Evolutionary conservation across 169 alveolate species (phyloP), one percentile per base, ranked within the genome.

Genomic region (Theileria orientalis): DNA sequence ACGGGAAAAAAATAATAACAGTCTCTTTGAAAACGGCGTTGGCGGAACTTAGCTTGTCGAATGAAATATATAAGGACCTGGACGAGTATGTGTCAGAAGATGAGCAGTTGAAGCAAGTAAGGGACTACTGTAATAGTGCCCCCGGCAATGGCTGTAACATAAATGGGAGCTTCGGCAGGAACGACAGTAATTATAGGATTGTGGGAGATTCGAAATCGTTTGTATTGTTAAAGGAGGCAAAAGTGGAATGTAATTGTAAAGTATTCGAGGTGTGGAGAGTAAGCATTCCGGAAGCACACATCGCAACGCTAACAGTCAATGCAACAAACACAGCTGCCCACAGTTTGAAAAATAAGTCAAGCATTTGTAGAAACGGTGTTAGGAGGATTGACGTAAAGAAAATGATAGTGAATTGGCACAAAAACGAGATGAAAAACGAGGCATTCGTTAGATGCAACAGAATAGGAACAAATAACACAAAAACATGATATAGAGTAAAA

Each of bases 401-500:
- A 3, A 33, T 74, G 52, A 40, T 79, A 23, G 51, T 79, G 47
- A 63, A 69, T 69, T 40, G 62, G 69, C 83, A 72, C 47, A n/a
- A 27, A 40, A 67, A 73, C 63, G 59, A 51, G 14, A 59, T 82
- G 19, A 82, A 82, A 44, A 82, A 74, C 61, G 64, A 68, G 9
- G 89, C 85, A 3, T 82, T 67, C 51, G 16, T 61, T 19, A 73
- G 54, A 25, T 82, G 89, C 63, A 60, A 62, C 52, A 72, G 84
- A 6, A 73, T 82, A 52, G 84, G 89, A 14, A 62, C 41, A 19
- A 37, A 82, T 51, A 72, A 70, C 66, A 59, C 30, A 71, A 70
- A 44, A 62, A 62, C 13, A 2, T 68, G 14, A 19, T 29, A 27
- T 41, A 29, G 13, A 14, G 7, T n/a, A 64, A 64, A 19, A 11